A percentile compares a stretch with the other conserved stretches of the same genome.
These are phyloP conservation scores for Epichloe hybrida DNA, from an alignment of 2,329 filamentous ascomycete genomes.

Conservation along the genomic window DNA sequence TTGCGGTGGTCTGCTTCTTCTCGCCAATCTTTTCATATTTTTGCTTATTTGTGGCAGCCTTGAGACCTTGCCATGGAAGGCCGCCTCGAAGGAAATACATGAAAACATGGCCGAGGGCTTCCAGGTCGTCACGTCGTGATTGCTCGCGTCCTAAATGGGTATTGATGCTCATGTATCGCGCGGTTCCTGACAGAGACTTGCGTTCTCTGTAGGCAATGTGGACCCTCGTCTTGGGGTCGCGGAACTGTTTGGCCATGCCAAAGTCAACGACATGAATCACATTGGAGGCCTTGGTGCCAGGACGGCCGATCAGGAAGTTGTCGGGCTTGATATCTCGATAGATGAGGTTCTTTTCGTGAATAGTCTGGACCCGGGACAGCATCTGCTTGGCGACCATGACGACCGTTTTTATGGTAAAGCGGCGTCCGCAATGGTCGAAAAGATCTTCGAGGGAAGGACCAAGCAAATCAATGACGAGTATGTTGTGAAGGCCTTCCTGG, in stretches of 20 bases:
- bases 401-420: conserved; percentile 99
- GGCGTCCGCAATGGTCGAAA: conserved; percentile 99
- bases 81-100: conserved; percentile 63
- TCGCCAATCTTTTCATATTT: conserved; percentile 99
- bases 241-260: conserved; percentile 98
- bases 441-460: conserved; percentile 93
- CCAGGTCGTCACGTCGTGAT: conserved; percentile 87
- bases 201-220: conserved; percentile 96
- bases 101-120: conserved; percentile 67
- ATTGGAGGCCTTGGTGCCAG: conserved; percentile 85
- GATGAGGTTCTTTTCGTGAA: conserved; percentile 98
- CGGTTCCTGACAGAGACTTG: conserved; percentile 92
- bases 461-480: conserved; percentile 95
- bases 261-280: conserved; percentile 99
- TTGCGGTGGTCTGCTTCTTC: conserved; percentile 96
- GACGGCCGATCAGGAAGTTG: conserved; percentile 98
- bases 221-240: conserved; percentile 97
- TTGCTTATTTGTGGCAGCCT: conserved; percentile 73
- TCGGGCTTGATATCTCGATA: conserved; percentile 99
- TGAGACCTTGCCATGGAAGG: conserved; percentile 59
- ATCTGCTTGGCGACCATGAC: conserved; percentile 92
- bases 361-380: conserved; percentile 98
- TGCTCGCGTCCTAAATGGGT: conserved; percentile 94
- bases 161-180: conserved; percentile 99
- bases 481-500: conserved; percentile 99